These are phyloP conservation scores for Aspergillus vadensis DNA, from an alignment of 2,329 filamentous ascomycete genomes.

Conservation along the genomic window DNA sequence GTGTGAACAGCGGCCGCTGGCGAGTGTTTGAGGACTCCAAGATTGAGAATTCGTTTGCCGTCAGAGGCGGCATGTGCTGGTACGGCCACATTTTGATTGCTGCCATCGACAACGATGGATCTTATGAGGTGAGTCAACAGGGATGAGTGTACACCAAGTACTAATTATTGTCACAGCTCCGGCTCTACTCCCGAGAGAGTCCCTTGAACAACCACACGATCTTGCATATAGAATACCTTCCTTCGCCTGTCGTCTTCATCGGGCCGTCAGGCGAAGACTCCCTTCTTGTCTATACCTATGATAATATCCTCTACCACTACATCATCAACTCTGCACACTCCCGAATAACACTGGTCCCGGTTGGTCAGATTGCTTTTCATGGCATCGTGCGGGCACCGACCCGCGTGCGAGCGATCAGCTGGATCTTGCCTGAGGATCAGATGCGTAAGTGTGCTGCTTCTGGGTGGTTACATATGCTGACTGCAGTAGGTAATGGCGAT, in stretches of 20 bases:
- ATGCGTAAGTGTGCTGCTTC: slow-evolving; percentile 56
- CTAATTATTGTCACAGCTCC: slow-evolving; percentile 54
- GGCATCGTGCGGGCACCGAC: slow-evolving; percentile 93
- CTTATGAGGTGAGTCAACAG: slow-evolving; percentile 63
- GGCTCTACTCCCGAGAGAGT: slow-evolving; percentile 88
- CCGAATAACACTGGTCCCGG: slow-evolving; percentile 79
- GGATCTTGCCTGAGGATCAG: slow-evolving; percentile 91
- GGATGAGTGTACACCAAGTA: background rate
- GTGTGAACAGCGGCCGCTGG: slow-evolving; percentile 90
- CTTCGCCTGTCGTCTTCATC: slow-evolving; percentile 85
- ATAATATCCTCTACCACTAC: slow-evolving; percentile 94
- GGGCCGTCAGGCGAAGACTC: slow-evolving; percentile 91
- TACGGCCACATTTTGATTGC: slow-evolving; percentile 93
- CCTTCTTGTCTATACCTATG: slow-evolving; percentile 92
- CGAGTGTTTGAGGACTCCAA: slow-evolving; percentile 84
- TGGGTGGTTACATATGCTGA: slow-evolving; percentile 16
- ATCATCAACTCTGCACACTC: slow-evolving; percentile 73
- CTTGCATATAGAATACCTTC: slow-evolving; percentile 75
- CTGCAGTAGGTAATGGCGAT: slow-evolving; percentile 70
- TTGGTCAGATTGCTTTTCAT: slow-evolving; percentile 97
- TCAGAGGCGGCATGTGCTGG: slow-evolving; percentile 98
- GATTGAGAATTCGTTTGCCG: slow-evolving; percentile 85
- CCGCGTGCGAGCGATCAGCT: slow-evolving; percentile 88
- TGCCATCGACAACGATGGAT: slow-evolving; percentile 81
- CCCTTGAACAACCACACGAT: slow-evolving; percentile 71